A percentile compares a stretch with the other conserved stretches of the same genome.
phyloP scores from a whole-genome alignment of 768 basidiomycete species.

The Termitomyces sp. region DNA sequence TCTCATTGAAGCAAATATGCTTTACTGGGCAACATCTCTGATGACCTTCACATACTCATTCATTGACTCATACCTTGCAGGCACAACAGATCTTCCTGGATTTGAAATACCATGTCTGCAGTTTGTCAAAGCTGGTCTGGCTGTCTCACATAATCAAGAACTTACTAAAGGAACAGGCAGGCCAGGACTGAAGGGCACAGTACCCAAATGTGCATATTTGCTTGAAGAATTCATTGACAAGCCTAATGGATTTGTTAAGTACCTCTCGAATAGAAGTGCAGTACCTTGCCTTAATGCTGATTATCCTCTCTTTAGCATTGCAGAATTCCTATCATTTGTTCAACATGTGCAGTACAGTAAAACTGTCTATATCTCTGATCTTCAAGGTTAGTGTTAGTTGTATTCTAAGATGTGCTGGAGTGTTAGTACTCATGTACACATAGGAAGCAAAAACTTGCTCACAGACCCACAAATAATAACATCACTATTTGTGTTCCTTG shows the following conservation, averaged over 20 bases:
- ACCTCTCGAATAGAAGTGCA: slow-evolving; percentile 13
- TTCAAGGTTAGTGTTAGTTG: slow-evolving; percentile 14
- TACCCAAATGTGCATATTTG: background rate
- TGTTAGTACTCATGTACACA: no score
- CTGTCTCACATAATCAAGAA: background rate
- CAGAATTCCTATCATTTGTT: slow-evolving; percentile 5
- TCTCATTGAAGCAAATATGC: background rate
- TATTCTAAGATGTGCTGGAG: no score
- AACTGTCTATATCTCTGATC: slow-evolving; percentile 14
- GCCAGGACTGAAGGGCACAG: background rate
- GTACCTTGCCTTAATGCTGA: background rate
- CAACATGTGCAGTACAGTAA: slow-evolving; percentile 15
- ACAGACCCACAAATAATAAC: slow-evolving; percentile 17
- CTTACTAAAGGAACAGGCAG: background rate
- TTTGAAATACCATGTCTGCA: background rate
- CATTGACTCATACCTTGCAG: background rate
- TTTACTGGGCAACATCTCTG: background rate
- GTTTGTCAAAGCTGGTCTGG: background rate
- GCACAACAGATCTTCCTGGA: background rate
- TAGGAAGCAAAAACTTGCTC: slow-evolving; percentile 10
- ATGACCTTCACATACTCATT: background rate
- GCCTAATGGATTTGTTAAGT: slow-evolving; percentile 12
- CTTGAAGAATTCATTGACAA: slow-evolving; percentile 11
- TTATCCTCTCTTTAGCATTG: background rate
- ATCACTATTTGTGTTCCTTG: no score